A percentile compares a stretch with the other conserved stretches of the same genome.
These are phyloP conservation scores for Malus sieversii DNA, from an alignment of 306 rosid species.

Conservation along the genomic window DNA sequence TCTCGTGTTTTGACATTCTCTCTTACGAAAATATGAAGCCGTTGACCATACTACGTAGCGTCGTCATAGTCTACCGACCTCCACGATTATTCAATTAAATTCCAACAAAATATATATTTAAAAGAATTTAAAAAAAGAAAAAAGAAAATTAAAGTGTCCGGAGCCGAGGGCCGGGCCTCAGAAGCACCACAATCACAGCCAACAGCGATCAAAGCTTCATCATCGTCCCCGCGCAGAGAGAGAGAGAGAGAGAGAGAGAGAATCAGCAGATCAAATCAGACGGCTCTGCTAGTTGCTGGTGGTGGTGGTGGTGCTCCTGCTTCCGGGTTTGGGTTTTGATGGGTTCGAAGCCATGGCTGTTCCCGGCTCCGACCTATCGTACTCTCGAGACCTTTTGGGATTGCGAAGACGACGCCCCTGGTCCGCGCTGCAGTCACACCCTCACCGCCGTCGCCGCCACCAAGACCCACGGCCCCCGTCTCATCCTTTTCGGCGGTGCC, in stretches of 20 bases:
- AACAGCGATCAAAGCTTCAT: background rate
- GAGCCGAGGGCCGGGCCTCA: conserved; percentile 11
- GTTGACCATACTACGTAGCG: background rate
- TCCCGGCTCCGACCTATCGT: conserved; percentile 84
- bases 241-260: background rate
- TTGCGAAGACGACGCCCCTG: conserved; percentile 83
- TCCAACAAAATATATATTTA: background rate
- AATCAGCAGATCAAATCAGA: background rate
- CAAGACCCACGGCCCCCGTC: conserved; percentile 72
- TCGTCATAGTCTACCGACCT: background rate
- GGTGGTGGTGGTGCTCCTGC: background rate
- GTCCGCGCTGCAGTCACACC: conserved; percentile 88
- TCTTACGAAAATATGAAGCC: background rate
- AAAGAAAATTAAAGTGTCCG: background rate
- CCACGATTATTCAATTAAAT: background rate
- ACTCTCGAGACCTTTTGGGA: conserved; percentile 66
- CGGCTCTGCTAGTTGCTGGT: background rate
- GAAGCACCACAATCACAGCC: background rate
- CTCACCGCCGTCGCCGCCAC: conserved; percentile 91
- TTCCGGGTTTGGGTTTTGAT: conserved; percentile 23
- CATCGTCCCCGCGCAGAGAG: background rate
- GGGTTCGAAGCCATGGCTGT: conserved; percentile 89
- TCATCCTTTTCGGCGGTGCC: conserved; percentile 91
- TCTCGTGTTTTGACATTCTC: background rate
- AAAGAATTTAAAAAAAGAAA: background rate